Base-by-base conservation (phyloP, 1,284 basidiomycete species). In the Ganoderma resinaceum region DNA sequence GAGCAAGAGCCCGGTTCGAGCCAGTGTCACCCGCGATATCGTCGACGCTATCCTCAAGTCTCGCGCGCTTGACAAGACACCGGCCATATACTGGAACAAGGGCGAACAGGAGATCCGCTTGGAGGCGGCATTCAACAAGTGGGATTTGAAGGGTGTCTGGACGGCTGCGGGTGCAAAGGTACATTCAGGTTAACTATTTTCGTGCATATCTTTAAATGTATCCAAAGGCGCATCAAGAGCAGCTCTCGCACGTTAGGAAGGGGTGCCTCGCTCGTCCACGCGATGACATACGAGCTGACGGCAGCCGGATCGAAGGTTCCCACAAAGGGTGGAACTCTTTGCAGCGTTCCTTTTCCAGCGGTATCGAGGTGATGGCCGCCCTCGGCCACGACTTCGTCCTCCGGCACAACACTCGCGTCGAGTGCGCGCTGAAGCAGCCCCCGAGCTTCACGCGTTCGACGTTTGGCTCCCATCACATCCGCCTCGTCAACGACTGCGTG, bases 271-370 rank as follows among this genome's bases (percentile, higher is more conserved):
- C 72, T 0, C 70, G 78, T 0, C 59, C 66, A 0, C 70, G 73
- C 2, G 35, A 73, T 12, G 76, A 77, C 38, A 59, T 78, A 9
- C 57, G 62, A 7, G 66, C 74, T 4, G 78, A 78, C 58, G 76
- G 77, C 5, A 68, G 67, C 61, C 67, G 63, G 8, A 65, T 68
- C 35, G 67, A 68, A 20, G 63, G 67, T 0, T 57, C 74, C 0
- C 74, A 78, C 63, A 76, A 76, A 35, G 72, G 70, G 2, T 78
- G 74, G 76, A 77, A 77, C 61, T 43, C 66, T 0, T 57, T 78
- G 3, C 69, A 70, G 61, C 70, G 76, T 0, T 61, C 75, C 3
- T 58, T 67, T 23, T 65, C 78, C 1, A 76, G 76, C 46, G 78
- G 78, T 1, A 42, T 78, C 7, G 71, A 72, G 46, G 58, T 70